These are phyloP conservation scores for Pichia inconspicua DNA, from an alignment of 1,139 yeast genomes.

Conservation along the genomic window DNA sequence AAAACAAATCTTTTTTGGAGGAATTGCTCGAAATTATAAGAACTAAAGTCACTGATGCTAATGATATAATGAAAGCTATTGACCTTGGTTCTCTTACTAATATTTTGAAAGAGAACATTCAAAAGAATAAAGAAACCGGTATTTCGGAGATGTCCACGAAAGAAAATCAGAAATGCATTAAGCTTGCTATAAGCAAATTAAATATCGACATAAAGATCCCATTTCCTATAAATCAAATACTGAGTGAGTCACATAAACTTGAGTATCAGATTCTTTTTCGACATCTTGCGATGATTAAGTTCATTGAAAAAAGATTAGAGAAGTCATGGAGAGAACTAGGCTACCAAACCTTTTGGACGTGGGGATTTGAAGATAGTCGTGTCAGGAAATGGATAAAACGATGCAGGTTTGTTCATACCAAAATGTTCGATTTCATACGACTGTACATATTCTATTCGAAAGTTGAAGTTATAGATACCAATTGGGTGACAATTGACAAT, in stretches of 20 bases:
- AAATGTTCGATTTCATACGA: constrained; percentile 55
- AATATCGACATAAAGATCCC: constrained; percentile 68
- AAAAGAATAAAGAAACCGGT: constrained; percentile 17
- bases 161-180: constrained; percentile 19
- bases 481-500: constrained; percentile 38
- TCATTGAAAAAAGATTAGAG: constrained; percentile 52
- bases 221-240: constrained; percentile 74
- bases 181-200: constrained; percentile 44
- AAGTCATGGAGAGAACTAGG: constrained; percentile 69
- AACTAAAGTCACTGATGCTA: constrained; percentile 58
- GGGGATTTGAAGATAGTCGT: constrained; percentile 34
- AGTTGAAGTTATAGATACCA: constrained; percentile 53
- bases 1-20: constrained; percentile 26
- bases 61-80: constrained; percentile 37
- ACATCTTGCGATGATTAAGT: constrained; percentile 55
- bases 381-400: constrained; percentile 51
- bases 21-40: constrained; percentile 58
- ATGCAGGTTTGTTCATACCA: constrained; percentile 49
- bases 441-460: constrained; percentile 52
- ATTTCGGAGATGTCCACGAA: not conserved
- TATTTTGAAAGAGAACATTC: constrained; percentile 35
- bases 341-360: constrained; percentile 62
- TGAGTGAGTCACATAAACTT: constrained; percentile 61
- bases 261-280: constrained; percentile 80
- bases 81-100: constrained; percentile 35